A percentile compares a stretch with the other conserved stretches of the same genome.
These are phyloP conservation scores for Neurospora tetrasperma DNA, from an alignment of 495 filamentous ascomycete genomes.

Conservation along the genomic window DNA sequence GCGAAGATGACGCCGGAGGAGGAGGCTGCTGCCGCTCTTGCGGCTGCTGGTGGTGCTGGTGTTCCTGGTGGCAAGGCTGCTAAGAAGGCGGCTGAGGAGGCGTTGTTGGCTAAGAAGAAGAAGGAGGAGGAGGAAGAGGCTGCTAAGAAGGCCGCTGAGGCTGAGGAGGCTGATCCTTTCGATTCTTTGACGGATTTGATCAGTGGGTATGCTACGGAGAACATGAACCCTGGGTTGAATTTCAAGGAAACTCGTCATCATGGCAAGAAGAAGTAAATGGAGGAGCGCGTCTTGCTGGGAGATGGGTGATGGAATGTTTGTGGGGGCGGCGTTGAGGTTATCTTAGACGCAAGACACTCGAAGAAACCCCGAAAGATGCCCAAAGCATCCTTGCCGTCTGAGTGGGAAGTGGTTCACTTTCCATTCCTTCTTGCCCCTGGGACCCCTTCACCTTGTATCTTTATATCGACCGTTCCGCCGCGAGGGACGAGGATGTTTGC, in stretches of 20 bases:
- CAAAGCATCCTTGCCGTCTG: not conserved
- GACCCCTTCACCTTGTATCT: not conserved
- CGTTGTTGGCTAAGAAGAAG: not conserved
- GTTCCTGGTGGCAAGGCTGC: constrained; percentile 12
- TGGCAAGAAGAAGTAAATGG: constrained; percentile 20
- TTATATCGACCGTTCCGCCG: not conserved
- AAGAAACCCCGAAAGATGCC: not conserved
- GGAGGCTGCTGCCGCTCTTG: constrained; percentile 12
- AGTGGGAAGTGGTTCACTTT: not conserved
- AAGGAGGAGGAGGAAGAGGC: constrained; percentile 14
- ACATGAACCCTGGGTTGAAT: constrained; percentile 15
- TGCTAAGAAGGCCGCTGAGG: constrained; percentile 15
- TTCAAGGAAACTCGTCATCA: constrained; percentile 14
- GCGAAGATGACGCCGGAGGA: constrained; percentile 3
- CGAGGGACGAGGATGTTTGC: not conserved
- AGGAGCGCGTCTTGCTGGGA: not conserved
- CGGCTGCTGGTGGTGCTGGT: constrained; percentile 4
- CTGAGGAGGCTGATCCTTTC: constrained; percentile 14
- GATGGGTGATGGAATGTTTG: not conserved
- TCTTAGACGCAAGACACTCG: not conserved
- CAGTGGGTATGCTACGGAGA: constrained; percentile 44
- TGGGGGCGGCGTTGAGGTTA: not conserved
- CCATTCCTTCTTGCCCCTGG: not conserved
- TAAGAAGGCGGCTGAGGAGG: constrained; percentile 5
- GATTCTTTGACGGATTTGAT: constrained; percentile 65